Base-by-base conservation (phyloP, 75 land plant species). In the Pinus tabuliformis region DNA sequence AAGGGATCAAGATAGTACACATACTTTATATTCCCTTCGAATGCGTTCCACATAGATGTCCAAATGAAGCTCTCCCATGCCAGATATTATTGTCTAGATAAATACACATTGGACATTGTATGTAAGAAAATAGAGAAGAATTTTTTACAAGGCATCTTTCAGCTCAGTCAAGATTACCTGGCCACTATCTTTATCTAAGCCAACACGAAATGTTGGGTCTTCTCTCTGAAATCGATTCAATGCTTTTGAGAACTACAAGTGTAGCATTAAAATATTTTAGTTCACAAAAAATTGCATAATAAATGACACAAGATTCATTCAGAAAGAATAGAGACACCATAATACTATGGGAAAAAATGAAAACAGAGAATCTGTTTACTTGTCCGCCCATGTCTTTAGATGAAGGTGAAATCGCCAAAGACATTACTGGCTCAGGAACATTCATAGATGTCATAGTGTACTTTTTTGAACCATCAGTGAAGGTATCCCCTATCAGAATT, bases 391-490 rank as follows among this genome's bases (percentile, higher is more conserved):
- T 77, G 85, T 94, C 97, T 73, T 92, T 92, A 37, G 92, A 86
- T 36, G 92, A 85, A 33, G 98, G 90, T 57, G 90, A 79, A 72
- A 97, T 86, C 62, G 98, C 99, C 73, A 97, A 81, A 39, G 99
- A 97, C 98, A 97, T 95, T 65, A 97, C 99, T 54, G 98, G 99
- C 77, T 97, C 99, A 61, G 99, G 99, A 24, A 95, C 98, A 86
- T 88, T 95, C 99, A 97, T 97, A 16, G 99, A 97, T 59, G 99
- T 97, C 99, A 97, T 97, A 3, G 99, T 97, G 82, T 97, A 97
- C 68, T 75, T 89, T 26, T 92, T 86, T 18, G 96, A 86, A 21
- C 98, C 98, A 84, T 97, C 92, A 22, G 99, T 97, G 75, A 97
- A 95, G n/a, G 99, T 97, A 77, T 97, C 99, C 57, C 99, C 99